Percentiles rank a stretch among this genome's conserved stretches.
These are phyloP conservation scores for Calonectria pseudoreteaudii DNA, from an alignment of 2,329 filamentous ascomycete genomes.

Conservation along the genomic window DNA sequence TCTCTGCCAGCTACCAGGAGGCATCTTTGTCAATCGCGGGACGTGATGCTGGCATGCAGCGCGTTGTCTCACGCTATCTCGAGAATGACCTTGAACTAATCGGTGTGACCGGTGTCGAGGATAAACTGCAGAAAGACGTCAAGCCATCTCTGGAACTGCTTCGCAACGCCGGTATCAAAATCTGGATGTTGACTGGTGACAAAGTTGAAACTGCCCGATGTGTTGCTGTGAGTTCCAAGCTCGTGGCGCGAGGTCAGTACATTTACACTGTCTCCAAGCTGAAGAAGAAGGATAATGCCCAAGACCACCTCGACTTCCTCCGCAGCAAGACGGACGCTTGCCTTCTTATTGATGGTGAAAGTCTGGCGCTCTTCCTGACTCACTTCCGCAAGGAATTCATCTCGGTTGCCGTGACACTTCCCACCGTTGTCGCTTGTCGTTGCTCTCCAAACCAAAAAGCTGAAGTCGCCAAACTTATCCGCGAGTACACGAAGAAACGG, in stretches of 20 bases:
- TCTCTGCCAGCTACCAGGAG: constrained; percentile 78
- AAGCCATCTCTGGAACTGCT: constrained; percentile 95
- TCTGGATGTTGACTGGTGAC: constrained; percentile 99
- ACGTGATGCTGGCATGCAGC: constrained; percentile 85
- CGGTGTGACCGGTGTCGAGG: constrained; percentile 97
- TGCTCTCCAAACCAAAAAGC: constrained; percentile 98
- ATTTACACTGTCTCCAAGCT: constrained; percentile 94
- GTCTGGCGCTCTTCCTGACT: constrained; percentile 82
- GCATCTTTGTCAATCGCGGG: constrained; percentile 84
- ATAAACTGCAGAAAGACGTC: constrained; percentile 94
- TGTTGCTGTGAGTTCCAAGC: constrained; percentile 93
- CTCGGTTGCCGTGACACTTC: constrained; percentile 85
- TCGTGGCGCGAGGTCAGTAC: constrained; percentile 93
- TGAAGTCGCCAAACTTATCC: constrained; percentile 90
- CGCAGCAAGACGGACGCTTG: constrained; percentile 88
- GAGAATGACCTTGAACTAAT: constrained; percentile 92
- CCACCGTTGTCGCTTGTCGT: constrained; percentile 93
- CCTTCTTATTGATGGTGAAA: constrained; percentile 94
- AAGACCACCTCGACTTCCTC: constrained; percentile 89
- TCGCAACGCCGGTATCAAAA: constrained; percentile 97
- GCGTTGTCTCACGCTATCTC: constrained; percentile 82
- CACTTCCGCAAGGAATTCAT: constrained; percentile 90
- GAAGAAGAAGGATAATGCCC: constrained; percentile 84
- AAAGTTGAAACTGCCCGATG: constrained; percentile 98
- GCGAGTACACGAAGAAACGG: constrained; percentile 90